Percentiles rank a stretch among this genome's conserved stretches.
phyloP scores from a whole-genome alignment of 106 monocot species.

The Apostasia shenzhenica region DNA sequence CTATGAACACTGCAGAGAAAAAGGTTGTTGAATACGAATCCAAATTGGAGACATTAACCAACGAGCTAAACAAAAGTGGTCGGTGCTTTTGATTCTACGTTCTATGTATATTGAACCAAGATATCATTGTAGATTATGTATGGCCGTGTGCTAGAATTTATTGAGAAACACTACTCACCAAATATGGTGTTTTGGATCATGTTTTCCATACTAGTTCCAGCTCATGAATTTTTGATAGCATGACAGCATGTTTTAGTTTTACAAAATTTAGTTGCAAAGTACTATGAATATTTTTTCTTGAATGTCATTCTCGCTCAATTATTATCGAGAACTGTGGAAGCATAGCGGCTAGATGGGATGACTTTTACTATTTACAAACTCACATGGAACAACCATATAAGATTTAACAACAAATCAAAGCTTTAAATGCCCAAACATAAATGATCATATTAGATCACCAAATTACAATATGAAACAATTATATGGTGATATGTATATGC shows the following conservation, averaged over 20 bases:
- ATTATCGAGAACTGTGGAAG: no score
- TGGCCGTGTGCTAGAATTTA: background rate
- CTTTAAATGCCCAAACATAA: no score
- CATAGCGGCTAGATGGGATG: no score
- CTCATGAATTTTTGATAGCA: background rate
- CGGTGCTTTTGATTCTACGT: background rate
- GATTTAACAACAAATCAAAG: no score
- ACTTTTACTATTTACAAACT: no score
- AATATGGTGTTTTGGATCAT: background rate
- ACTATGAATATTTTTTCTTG: no score
- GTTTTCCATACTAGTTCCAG: background rate
- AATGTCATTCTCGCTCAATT: no score
- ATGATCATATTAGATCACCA: no score
- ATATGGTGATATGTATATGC: no score
- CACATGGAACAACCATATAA: no score
- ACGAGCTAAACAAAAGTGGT: conserved; percentile 42
- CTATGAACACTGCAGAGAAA: conserved; percentile 44
- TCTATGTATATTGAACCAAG: background rate
- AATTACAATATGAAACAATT: no score
- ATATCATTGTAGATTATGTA: background rate
- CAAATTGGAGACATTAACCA: conserved; percentile 26
- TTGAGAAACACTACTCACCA: background rate
- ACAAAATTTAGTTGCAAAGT: background rate
- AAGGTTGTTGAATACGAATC: conserved; percentile 41
- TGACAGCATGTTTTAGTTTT: background rate